phyloP scores from a whole-genome alignment of 768 basidiomycete genomes.

The Filobasidium floriforme region DNA sequence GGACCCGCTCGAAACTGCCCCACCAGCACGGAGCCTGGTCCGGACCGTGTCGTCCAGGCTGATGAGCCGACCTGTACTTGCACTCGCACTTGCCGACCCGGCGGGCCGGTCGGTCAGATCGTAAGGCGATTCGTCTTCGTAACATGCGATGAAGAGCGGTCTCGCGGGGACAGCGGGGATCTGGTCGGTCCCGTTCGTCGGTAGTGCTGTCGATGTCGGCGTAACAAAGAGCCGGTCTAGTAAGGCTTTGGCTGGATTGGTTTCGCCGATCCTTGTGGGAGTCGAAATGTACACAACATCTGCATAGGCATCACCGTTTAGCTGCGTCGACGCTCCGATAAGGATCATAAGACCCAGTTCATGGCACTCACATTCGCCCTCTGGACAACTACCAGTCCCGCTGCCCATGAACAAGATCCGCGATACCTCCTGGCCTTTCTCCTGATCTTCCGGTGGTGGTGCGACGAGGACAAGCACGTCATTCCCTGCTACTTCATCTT shows the following conservation, averaged over 20 bases:
- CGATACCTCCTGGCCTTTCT: conserved; percentile 27
- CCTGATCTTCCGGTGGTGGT: conserved; percentile 25
- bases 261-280: not conserved
- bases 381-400: conserved; percentile 43
- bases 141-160: conserved; percentile 26
- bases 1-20: conserved; percentile 4
- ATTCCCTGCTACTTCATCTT: conserved; percentile 24
- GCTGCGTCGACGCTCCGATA: not conserved
- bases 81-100: not conserved
- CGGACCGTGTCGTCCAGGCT: conserved; percentile 7
- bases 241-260: conserved; percentile 21
- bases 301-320: not conserved
- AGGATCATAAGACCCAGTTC: not conserved
- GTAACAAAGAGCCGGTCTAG: conserved; percentile 11
- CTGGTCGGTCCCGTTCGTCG: no score
- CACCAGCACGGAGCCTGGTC: conserved; percentile 23
- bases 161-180: no score
- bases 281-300: not conserved
- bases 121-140: conserved; percentile 13
- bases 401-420: conserved; percentile 41
- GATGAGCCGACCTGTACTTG: not conserved
- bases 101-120: not conserved
- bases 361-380: conserved; percentile 41
- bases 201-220: conserved; percentile 8
- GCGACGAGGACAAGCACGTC: conserved; percentile 43